Evolutionary conservation across 441 rosid species (phyloP).

Genomic region (Aleurites moluccanus): DNA sequence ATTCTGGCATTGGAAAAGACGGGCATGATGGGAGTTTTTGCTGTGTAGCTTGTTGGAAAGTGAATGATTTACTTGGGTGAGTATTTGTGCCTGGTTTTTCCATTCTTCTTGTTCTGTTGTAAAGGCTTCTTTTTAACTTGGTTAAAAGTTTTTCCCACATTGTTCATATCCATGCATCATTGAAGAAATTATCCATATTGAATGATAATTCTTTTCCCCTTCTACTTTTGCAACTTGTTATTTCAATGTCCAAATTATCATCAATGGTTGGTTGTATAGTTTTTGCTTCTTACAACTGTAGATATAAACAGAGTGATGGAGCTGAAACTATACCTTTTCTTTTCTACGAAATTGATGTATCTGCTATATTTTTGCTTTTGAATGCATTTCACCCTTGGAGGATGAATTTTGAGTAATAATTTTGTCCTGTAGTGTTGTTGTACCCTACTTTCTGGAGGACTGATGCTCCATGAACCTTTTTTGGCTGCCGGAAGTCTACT

Average conservation of each 20-base stretch:
- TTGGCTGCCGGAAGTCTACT: not conserved
- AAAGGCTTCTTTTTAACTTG: not conserved
- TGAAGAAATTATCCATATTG: not conserved
- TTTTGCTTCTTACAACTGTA: not conserved
- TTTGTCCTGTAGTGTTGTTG: not conserved
- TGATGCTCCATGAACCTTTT: not conserved
- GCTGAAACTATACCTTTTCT: not conserved
- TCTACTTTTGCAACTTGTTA: not conserved
- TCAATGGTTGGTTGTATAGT: not conserved
- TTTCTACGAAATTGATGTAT: not conserved
- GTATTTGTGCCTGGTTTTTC: constrained; percentile 11
- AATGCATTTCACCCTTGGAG: not conserved
- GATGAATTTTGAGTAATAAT: not conserved
- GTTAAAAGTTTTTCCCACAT: not conserved
- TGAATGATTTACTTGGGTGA: constrained; percentile 89
- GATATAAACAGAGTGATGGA: not conserved
- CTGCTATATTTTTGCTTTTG: not conserved
- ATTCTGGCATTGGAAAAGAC: constrained; percentile 62
- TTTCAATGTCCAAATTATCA: not conserved
- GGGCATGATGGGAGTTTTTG: constrained; percentile 70
- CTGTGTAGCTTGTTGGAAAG: constrained; percentile 75
- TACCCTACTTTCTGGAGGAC: not conserved
- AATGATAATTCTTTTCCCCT: not conserved
- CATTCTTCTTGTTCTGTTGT: not conserved
- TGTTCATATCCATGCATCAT: not conserved